Percentiles rank a stretch among this genome's conserved stretches.
Evolutionary conservation across 2,329 filamentous ascomycete genomes (phyloP).

Genomic region (Microsporum canis): DNA sequence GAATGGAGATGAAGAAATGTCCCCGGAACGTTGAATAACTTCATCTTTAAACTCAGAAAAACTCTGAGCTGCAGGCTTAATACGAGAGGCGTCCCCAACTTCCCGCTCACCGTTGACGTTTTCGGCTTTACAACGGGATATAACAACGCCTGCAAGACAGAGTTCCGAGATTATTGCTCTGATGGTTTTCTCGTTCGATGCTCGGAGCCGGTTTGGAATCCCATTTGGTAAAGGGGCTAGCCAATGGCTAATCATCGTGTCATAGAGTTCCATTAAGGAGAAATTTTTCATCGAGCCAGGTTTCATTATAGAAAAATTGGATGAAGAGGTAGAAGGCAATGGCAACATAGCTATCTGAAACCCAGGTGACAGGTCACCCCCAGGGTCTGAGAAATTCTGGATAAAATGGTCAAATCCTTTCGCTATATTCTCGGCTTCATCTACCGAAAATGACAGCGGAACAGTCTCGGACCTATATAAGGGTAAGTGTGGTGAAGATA

Average conservation of each 20-base stretch:
- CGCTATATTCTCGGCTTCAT: conserved; percentile 29
- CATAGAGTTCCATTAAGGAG: conserved; percentile 21
- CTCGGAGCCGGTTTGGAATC: conserved; percentile 28
- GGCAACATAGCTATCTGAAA: conserved; percentile 17
- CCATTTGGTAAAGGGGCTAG: conserved; percentile 23
- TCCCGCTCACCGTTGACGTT: neutral
- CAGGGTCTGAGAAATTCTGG: conserved; percentile 9
- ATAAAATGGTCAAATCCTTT: conserved; percentile 22
- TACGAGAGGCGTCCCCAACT: neutral
- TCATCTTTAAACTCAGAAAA: neutral
- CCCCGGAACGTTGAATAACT: neutral
- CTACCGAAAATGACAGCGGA: conserved; percentile 11
- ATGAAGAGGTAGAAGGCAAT: conserved; percentile 11
- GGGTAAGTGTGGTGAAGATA: neutral
- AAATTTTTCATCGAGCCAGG: conserved; percentile 12
- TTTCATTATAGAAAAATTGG: conserved; percentile 12
- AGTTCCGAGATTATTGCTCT: conserved; percentile 28
- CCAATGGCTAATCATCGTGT: conserved; percentile 28
- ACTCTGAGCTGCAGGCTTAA: neutral
- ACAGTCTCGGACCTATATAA: neutral
- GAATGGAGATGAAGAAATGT: neutral
- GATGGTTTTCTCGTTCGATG: conserved; percentile 30
- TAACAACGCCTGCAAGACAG: conserved; percentile 24
- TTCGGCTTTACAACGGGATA: neutral
- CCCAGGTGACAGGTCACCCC: conserved; percentile 3